Evolutionary conservation across 495 filamentous ascomycete species (phyloP).

Genomic region (Trichoderma parareesei): DNA sequence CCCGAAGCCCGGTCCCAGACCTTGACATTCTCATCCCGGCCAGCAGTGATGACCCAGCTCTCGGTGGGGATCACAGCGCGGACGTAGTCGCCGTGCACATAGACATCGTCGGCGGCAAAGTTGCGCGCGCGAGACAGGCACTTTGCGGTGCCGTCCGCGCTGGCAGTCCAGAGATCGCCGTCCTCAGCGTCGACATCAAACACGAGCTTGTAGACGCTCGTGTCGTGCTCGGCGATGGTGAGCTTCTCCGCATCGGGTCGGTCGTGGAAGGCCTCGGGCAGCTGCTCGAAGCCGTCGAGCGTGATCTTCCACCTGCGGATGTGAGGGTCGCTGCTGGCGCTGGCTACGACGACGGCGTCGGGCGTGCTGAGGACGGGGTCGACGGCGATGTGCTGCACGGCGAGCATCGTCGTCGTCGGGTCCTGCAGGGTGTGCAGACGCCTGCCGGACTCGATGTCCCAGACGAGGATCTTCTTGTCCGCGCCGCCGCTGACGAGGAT

Average conservation of each 20-base stretch:
- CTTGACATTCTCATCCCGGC: constrained; percentile 83
- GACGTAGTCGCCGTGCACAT: constrained; percentile 83
- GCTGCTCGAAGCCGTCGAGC: constrained; percentile 36
- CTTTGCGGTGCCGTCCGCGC: constrained; percentile 74
- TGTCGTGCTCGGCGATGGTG: constrained; percentile 75
- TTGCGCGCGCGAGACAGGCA: constrained; percentile 57
- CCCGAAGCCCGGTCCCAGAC: constrained; percentile 75
- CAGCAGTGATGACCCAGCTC: constrained; percentile 83
- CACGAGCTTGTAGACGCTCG: constrained; percentile 70
- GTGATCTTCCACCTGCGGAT: constrained; percentile 65
- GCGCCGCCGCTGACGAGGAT: constrained; percentile 77
- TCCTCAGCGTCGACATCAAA: constrained; percentile 56
- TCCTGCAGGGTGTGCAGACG: constrained; percentile 66
- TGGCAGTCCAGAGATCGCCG: constrained; percentile 67
- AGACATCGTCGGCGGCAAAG: constrained; percentile 61
- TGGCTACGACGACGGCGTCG: constrained; percentile 54
- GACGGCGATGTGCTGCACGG: constrained; percentile 64
- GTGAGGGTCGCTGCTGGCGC: constrained; percentile 75
- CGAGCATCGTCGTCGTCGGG: constrained; percentile 55
- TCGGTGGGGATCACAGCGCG: constrained; percentile 66
- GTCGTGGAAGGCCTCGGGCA: constrained; percentile 28
- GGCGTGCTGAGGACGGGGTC: constrained; percentile 50
- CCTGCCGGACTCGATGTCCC: constrained; percentile 59
- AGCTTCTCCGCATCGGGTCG: constrained; percentile 36
- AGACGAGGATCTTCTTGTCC: constrained; percentile 79